Evolutionary conservation across 345 rosid species (phyloP).

Genomic region (Brassica nigra): DNA sequence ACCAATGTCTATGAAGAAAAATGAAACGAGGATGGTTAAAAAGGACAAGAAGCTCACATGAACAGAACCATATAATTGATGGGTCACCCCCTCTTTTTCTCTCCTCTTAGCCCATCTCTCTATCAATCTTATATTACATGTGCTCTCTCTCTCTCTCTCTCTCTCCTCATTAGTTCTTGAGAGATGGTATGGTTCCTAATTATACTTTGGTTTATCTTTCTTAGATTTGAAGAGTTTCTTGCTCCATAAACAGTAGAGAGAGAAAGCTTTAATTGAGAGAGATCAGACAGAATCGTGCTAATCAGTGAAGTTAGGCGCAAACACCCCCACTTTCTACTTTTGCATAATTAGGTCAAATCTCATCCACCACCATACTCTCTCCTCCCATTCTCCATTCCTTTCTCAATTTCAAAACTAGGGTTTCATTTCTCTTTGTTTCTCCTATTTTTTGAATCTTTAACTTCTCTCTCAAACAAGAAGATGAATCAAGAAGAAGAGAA

Average conservation of each 20-base stretch:
- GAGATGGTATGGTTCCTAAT: slow-evolving; percentile 22
- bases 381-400: slow-evolving; percentile 4
- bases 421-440: slow-evolving; percentile 12
- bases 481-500: slow-evolving; percentile 52
- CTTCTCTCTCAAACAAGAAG: slow-evolving; percentile 23
- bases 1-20: slow-evolving; percentile 15
- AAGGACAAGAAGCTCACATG: slow-evolving; percentile 48
- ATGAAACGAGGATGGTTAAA: slow-evolving; percentile 37
- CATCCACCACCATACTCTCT: slow-evolving; percentile 36
- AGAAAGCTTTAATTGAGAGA: slow-evolving; percentile 10
- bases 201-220: slow-evolving; percentile 13
- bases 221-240: slow-evolving; percentile 15
- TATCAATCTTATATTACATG: slow-evolving; percentile 30
- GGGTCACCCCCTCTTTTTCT: slow-evolving; percentile 30
- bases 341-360: slow-evolving; percentile 46
- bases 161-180: slow-evolving; percentile 2
- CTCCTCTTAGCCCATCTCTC: slow-evolving; percentile 33
- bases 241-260: slow-evolving; percentile 31
- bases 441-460: background rate
- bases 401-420: slow-evolving; percentile 33
- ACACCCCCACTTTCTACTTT: slow-evolving; percentile 32
- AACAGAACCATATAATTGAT: slow-evolving; percentile 44
- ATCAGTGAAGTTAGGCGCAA: slow-evolving; percentile 42
- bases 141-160: background rate
- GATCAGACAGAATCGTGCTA: slow-evolving; percentile 29